Evolutionary conservation across 768 basidiomycete genomes (phyloP), one percentile per base, ranked within the genome.

Genomic region (Auricularia heimuer): DNA sequence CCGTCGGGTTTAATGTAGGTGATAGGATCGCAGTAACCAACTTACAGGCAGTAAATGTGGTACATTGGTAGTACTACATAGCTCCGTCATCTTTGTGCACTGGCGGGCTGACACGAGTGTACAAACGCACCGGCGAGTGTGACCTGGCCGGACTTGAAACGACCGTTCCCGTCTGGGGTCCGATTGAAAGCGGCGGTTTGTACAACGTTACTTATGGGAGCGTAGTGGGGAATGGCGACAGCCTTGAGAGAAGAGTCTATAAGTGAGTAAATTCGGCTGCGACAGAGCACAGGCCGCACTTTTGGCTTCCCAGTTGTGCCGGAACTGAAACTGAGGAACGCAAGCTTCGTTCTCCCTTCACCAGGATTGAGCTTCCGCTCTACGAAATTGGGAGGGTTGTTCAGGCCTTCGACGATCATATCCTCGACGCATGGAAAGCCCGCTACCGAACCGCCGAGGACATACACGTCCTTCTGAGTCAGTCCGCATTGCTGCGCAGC

Each of bases 241-340:
- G 85, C 84, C 69, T 90, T 88, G 18, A 51, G 18, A 24, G 12
- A 7, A 42, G 8, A 42, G 39, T 42, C 12, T 8, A 14, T 42
- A 14, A 42, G 39, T 8, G 39, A 51, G 47, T 51, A 18, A 51
- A 44, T 21, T 34, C 61, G 62, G 18, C n/a, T 36, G 12, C 60
- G 24, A 7, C 4, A 60, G 54, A 60, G 54, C 33, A 14, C 39
- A 45, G n/a, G 56, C 10, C 51, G 36, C 62, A 69, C 69, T 62
- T 70, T 70, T 0, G 89, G 89, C 66, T 77, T 82, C 0, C 89
- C 89, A 2, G 89, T 91, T 0, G 89, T 91, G 29, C 87, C 87
- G 24, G 88, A 89, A 0, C 88, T 89, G 70, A 90, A 90, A 70
- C 81, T 84, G 34, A 89, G 74, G 66, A 89, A 83, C 0, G 89